Evolutionary conservation across 108 stramenopile species (phyloP).

Genomic region (Discostella stelligeroides): DNA sequence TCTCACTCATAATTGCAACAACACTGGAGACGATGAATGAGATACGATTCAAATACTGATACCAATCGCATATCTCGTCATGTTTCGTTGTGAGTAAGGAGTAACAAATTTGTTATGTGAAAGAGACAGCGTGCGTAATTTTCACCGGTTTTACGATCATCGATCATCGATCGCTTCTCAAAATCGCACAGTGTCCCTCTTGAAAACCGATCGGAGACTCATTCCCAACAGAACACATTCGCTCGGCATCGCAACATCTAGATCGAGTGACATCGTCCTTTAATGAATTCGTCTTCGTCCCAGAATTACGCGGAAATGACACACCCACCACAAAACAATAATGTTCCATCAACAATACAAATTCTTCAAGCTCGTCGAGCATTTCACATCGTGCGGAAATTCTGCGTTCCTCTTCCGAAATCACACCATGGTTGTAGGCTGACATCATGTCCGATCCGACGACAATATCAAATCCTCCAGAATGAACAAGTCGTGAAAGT

Average conservation of each 20-base stretch:
- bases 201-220: slow-evolving; percentile 44
- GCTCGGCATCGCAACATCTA: slow-evolving; percentile 7
- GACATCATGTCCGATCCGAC: slow-evolving; percentile 83
- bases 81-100: too few species aligned
- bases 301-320: background rate
- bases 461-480: slow-evolving; percentile 62
- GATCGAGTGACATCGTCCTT: background rate
- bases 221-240: slow-evolving; percentile 30
- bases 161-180: slow-evolving; percentile 7
- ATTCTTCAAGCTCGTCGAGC: slow-evolving; percentile 89
- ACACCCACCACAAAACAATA: slow-evolving; percentile 73
- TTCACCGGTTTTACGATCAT: too few species aligned
- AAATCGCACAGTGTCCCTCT: slow-evolving; percentile 23
- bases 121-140: too few species aligned
- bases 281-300: background rate
- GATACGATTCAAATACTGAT: too few species aligned
- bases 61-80: too few species aligned
- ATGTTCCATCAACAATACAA: slow-evolving; percentile 79
- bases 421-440: slow-evolving; percentile 69
- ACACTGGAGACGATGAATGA: too few species aligned
- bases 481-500: slow-evolving; percentile 42
- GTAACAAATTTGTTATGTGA: too few species aligned
- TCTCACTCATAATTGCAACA: too few species aligned
- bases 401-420: slow-evolving; percentile 59
- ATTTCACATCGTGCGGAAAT: slow-evolving; percentile 74